Evolutionary conservation across 345 rosid species (phyloP).

Genomic region (Odontarrhena argentea): DNA sequence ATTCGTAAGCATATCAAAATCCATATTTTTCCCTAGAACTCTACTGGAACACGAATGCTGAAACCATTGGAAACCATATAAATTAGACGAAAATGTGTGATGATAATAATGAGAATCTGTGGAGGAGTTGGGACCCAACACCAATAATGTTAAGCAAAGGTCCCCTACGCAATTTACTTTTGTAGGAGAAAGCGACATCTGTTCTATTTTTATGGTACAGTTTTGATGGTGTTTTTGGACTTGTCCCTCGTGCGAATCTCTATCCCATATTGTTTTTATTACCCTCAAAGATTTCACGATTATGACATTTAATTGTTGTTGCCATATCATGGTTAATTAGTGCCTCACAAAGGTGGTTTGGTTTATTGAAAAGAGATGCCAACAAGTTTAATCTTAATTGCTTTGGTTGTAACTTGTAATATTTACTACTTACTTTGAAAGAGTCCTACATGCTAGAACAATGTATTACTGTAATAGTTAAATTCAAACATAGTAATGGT

Average conservation of each 20-base stretch:
- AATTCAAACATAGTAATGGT: too few species aligned
- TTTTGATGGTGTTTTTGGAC: conserved; percentile 19
- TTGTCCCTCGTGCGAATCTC: conserved; percentile 33
- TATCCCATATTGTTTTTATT: conserved; percentile 16
- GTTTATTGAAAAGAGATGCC: background rate
- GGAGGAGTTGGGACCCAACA: conserved; percentile 14
- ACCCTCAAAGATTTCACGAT: conserved; percentile 3
- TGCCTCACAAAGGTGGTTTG: background rate
- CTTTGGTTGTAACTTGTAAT: too few species aligned
- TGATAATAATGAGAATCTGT: background rate
- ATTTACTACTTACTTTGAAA: too few species aligned
- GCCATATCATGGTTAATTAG: conserved; percentile 6
- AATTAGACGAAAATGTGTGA: background rate
- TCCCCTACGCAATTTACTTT: conserved; percentile 20
- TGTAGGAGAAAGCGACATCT: conserved; percentile 19
- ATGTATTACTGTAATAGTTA: too few species aligned
- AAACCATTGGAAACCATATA: background rate
- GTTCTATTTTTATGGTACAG: conserved; percentile 23
- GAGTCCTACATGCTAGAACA: too few species aligned
- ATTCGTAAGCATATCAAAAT: background rate
- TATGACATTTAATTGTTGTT: background rate
- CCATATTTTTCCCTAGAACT: background rate
- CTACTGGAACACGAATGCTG: background rate
- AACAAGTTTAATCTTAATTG: too few species aligned
- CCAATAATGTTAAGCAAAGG: conserved; percentile 27